These are phyloP conservation scores for Chalaropsis ovoidea DNA, from an alignment of 2,329 filamentous ascomycete species.

Conservation along the genomic window DNA sequence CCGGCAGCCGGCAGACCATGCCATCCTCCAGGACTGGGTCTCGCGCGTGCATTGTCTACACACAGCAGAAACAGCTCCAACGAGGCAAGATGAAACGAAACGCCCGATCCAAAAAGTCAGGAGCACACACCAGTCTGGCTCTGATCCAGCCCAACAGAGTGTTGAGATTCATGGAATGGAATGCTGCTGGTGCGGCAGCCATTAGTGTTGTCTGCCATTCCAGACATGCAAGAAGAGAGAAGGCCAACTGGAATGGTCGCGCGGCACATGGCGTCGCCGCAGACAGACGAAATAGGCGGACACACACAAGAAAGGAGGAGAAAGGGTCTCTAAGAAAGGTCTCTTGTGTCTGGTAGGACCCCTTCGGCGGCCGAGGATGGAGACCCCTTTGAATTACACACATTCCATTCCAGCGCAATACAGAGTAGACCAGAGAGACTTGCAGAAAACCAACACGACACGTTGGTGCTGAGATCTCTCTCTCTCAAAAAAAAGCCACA, in stretches of 20 bases:
- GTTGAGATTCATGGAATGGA: too few species aligned
- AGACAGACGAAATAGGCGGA: neutral
- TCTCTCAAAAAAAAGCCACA: neutral
- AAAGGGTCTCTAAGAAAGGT: neutral
- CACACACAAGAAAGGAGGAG: neutral
- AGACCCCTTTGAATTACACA: neutral
- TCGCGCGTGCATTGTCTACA: too few species aligned
- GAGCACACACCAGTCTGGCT: too few species aligned
- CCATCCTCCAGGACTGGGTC: too few species aligned
- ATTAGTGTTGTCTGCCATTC: neutral
- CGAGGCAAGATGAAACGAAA: neutral
- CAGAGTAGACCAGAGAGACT: neutral
- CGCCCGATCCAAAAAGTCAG: neutral
- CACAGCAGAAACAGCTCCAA: too few species aligned
- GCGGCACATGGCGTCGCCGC: neutral
- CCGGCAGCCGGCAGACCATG: too few species aligned
- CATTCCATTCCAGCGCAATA: neutral
- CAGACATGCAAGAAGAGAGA: neutral
- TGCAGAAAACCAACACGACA: neutral
- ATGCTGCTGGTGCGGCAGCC: neutral
- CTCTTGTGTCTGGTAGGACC: neutral
- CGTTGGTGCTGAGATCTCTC: neutral
- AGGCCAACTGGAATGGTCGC: neutral
- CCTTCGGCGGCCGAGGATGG: neutral
- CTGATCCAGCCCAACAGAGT: too few species aligned